Base-by-base conservation (phyloP, 148 eudicot genomes). In the Silene latifolia region DNA sequence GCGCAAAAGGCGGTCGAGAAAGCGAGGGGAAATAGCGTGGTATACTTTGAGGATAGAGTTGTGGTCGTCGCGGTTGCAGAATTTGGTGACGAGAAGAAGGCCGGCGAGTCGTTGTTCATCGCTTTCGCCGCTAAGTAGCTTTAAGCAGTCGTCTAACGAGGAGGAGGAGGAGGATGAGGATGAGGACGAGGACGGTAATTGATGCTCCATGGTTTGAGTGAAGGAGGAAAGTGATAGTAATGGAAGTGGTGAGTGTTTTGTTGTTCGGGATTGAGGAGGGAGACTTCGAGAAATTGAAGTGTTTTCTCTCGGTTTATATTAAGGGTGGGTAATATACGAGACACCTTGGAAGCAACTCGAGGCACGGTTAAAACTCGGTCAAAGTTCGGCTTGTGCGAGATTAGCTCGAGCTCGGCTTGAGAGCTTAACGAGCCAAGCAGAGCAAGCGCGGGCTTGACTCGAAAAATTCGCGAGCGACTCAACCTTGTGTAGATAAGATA, bases 71-170 rank as follows among this genome's bases (percentile, higher is more conserved):
- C 86, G 83, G 77, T 78, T 76, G 67, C 88, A 87, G 61, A 85
- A 74, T 60, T 88, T 91, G 56, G 98, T 83, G 14, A 80, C 93
- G 0, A 94, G 84, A 13, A 94, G 90, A 18, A 94, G 91, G n/a
- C 98, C 98, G 0, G 96, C 93, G 0, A 94, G 91, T 8, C 93
- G 89, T 39, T 94, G 95, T 70, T 90, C 93, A 73, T 94, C 98
- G 54, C 81, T 82, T 64, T 91, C 90, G 13, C 93, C 96, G 80
- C 75, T 81, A 61, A 94, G 72, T 2, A 94, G 83, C 85, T 84
- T 88, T 85, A 91, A 81, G 82, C 97, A 86, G 54, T 89, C 89
- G 5, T 89, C 91, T 13, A 91, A 18, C 48, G 72, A 21, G 10
- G 72, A 6, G 2, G 58, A n/a, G 23, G 71, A 11, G 6, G 71